A percentile compares a stretch with the other conserved stretches of the same genome.
phyloP scores from a whole-genome alignment of 129 eudicot genomes.

The Deinandra increscens region DNA sequence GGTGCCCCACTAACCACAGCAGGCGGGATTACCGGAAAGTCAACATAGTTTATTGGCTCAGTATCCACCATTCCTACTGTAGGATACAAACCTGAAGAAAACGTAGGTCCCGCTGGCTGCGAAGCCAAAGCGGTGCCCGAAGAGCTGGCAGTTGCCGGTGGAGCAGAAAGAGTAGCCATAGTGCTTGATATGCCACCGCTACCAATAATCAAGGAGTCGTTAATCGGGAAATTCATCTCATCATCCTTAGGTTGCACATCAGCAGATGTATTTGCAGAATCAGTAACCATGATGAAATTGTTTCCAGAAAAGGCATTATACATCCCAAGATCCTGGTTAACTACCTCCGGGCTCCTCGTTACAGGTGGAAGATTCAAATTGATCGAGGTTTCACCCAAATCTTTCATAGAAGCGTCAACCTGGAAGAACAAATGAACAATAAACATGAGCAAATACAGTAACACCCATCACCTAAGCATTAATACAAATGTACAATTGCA shows the following conservation, averaged over 20 bases:
- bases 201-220: conserved; percentile 52
- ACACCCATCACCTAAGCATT: background rate
- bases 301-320: conserved; percentile 28
- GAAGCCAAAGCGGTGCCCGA: conserved; percentile 19
- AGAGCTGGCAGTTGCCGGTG: conserved; percentile 9
- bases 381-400: conserved; percentile 29
- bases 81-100: conserved; percentile 26
- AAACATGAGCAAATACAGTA: background rate
- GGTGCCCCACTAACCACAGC: conserved; percentile 9
- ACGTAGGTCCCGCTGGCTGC: conserved; percentile 16
- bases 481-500: background rate
- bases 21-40: conserved; percentile 33
- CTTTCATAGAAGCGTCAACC: conserved; percentile 75
- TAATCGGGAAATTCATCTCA: conserved; percentile 66
- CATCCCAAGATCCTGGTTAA: conserved; percentile 24
- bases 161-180: conserved; percentile 3
- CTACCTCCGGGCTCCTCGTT: conserved; percentile 27
- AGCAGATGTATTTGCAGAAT: conserved; percentile 29
- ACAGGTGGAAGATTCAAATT: conserved; percentile 75
- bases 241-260: conserved; percentile 34
- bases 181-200: conserved; percentile 25
- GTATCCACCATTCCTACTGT: conserved; percentile 19
- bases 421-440: conserved; percentile 10
- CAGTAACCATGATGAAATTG: conserved; percentile 22
- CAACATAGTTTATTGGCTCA: conserved; percentile 37